Conservation (phyloP, 2,329 filamentous ascomycete species). For the Xylaria hypoxylon region DNA sequence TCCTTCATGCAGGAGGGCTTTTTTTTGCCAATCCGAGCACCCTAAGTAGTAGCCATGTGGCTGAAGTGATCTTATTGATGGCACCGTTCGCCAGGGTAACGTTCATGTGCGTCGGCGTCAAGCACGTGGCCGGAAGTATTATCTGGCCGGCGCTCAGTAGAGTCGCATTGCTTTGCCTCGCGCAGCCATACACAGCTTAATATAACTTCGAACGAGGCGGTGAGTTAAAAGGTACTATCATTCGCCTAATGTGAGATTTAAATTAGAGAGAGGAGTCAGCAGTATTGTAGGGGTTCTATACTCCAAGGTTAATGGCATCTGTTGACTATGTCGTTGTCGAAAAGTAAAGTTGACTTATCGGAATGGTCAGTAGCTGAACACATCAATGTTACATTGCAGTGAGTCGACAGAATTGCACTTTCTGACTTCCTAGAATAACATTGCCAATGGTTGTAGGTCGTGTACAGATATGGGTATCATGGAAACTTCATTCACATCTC, state of each 20-base stretch:
- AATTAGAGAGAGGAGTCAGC: too few relatives aligned
- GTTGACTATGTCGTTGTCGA: not conserved
- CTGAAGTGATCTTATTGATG: not conserved
- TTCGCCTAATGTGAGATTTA: too few relatives aligned
- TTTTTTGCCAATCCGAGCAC: too few relatives aligned
- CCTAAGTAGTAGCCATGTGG: not conserved
- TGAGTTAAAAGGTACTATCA: not conserved
- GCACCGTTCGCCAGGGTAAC: not conserved
- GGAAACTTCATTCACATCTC: not conserved
- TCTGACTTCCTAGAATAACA: not conserved
- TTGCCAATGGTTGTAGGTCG: not conserved
- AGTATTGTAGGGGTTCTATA: too few relatives aligned
- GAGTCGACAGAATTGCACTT: too few relatives aligned
- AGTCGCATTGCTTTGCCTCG: not conserved
- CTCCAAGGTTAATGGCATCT: not conserved
- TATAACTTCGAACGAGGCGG: not conserved
- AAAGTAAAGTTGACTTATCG: not conserved
- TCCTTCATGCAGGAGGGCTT: not conserved
- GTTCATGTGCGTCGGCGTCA: not conserved
- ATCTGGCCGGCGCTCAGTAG: not conserved
- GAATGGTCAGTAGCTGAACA: too few relatives aligned
- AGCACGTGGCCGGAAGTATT: not conserved
- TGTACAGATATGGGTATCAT: slow-evolving; percentile 12
- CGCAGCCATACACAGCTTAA: not conserved
- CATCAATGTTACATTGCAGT: too few relatives aligned